Base-by-base conservation (phyloP, 177 flowering plant species). In the Tripterygium wilfordii region DNA sequence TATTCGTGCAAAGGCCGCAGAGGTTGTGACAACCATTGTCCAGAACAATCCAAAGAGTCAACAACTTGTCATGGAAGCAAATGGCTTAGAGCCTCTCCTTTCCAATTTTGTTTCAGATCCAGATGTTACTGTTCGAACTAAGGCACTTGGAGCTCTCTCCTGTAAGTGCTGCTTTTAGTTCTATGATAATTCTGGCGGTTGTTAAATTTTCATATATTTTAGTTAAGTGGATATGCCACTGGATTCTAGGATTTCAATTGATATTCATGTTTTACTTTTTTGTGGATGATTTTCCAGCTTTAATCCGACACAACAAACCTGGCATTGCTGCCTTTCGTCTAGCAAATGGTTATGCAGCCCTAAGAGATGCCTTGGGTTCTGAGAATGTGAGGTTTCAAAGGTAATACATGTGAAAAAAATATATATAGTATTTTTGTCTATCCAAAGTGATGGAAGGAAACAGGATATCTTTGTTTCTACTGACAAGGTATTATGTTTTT, bases 131-230 rank as follows among this genome's bases (percentile, higher is more conserved):
- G 88, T 65, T 27, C 78, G 88, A 31, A 86, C 94, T 10, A 80
- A 92, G 70, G 87, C 98, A 22, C 96, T 92, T 36, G 96, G 98
- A 27, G 98, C 98, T 44, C 74, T 92, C 57, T 82, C 98, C 8
- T 92, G 98, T 92, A 47, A 69, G 96, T 67, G 31, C n/a, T 12
- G 27, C 20, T 38, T 31, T 28, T 8, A 7, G 28, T 12, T 8
- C 0, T 3, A 8, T 21, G 22, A 5, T 41, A 1, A 16, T 20
- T 35, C 35, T 38, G 8, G 20, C 3, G 44, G 8, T 21, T 20
- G 12, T 9, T 20, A 4, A 3, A 27, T 13, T 20, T 1, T 21
- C 2, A 14, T 20, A 20, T 17, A 4, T 41, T 2, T 22, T 21
- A 10, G 5, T 23, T 20, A 7, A 15, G 2, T 42, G 6, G n/a